Conservation (phyloP, 2,329 filamentous ascomycete genomes). For the Fusarium albidum region DNA sequence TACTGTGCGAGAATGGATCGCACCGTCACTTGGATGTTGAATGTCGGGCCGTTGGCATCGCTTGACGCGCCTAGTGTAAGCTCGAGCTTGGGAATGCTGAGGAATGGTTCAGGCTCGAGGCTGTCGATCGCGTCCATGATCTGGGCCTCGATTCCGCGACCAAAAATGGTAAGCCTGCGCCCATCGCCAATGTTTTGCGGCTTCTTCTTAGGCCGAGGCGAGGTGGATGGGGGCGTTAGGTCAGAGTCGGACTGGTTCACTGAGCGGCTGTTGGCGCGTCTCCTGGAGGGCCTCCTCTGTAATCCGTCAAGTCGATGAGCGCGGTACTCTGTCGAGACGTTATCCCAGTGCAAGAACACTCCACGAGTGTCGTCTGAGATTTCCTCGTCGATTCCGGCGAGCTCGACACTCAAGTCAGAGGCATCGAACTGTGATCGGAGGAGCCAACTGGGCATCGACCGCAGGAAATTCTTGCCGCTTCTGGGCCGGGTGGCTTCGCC, state of each 20-base stretch:
- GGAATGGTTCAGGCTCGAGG: conserved; percentile 84
- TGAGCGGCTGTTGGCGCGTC: conserved; percentile 78
- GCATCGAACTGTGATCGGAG: conserved; percentile 85
- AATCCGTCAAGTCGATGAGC: conserved; percentile 77
- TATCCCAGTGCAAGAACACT: conserved; percentile 85
- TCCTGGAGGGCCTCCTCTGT: conserved; percentile 66
- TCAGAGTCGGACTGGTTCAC: conserved; percentile 75
- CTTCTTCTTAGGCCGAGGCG: conserved; percentile 58
- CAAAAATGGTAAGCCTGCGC: conserved; percentile 80
- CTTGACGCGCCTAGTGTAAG: conserved; percentile 84
- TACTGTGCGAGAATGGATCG: conserved; percentile 85
- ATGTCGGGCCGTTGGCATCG: conserved; percentile 85
- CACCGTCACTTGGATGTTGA: conserved; percentile 85
- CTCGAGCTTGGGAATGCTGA: conserved; percentile 87
- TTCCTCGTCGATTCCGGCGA: conserved; percentile 85
- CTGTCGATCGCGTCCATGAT: conserved; percentile 88
- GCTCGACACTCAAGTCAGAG: conserved; percentile 87
- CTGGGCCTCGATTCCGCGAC: conserved; percentile 86
- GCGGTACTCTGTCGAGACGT: conserved; percentile 88
- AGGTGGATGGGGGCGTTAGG: conserved; percentile 48
- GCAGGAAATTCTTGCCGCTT: conserved; percentile 73
- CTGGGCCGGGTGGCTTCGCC: conserved; percentile 56
- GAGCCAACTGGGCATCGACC: conserved; percentile 84
- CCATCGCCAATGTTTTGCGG: conserved; percentile 73
- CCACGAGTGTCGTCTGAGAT: conserved; percentile 86